Base-by-base conservation (phyloP, 176 grass and related monocot genomes). In the Musa schizocarpa region DNA sequence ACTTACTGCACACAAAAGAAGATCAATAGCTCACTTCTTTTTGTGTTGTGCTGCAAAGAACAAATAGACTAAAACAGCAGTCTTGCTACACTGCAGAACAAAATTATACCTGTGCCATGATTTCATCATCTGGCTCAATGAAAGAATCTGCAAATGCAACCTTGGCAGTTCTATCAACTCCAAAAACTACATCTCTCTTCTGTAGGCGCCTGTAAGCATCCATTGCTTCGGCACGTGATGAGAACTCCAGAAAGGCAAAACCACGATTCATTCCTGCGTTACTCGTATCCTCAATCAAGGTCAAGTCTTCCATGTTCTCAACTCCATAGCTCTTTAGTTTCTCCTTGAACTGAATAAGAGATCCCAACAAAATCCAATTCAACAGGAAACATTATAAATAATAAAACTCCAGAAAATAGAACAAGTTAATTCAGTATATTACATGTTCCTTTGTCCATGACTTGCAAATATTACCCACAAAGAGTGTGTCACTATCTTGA, bases 401-500 rank as follows among this genome's bases (percentile, higher is more conserved):
- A 62, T 22, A 67, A 52, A 54, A 62, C 11, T 8, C 9, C 14
- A 13, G 63, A 73, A 43, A 80, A 82, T 11, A 62, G 48, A 9
- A 68, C 50, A 81, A 80, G 50, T 29, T 26, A 26, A 54, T 76
- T 19, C 8, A 65, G 53, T 64, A 65, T 63, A 67, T 87, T 89
- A 94, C 95, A 74, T 85, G 84, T 79, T 94, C 95, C 81, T 87
- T 93, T 1, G 90, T 93, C 95, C 95, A 98, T 85, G 90, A 89
- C 83, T 94, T 98, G 82, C 95, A 94, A 50, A 98, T 94, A 78
- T 98, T 93, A 29, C 90, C 90, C 24, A 98, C 83, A 89, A 98
- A 98, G 59, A 98, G 84, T 23, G 88, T 98, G 71, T 98, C 95
- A 54, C 86, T 98, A 65, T 94, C 95, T 77, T 80, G 90, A 88